Conservation (phyloP, 306 rosid species). For the Pterocarpus santalinus region DNA sequence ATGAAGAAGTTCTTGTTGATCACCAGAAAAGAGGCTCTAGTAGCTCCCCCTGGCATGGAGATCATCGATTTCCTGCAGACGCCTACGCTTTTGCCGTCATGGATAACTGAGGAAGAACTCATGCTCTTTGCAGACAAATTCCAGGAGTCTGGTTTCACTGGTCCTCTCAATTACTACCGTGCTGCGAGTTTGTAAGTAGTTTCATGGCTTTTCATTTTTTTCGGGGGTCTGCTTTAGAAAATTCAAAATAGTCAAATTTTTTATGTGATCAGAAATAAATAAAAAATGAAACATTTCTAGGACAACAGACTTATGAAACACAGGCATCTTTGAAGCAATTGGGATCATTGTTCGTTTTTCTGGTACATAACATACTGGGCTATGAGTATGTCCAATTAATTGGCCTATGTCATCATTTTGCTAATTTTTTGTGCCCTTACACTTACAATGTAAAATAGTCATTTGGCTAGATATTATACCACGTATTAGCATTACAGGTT, state of each 20-base stretch:
- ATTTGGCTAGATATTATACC: too few species aligned
- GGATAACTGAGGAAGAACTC: constrained; percentile 79
- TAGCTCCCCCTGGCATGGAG: constrained; percentile 75
- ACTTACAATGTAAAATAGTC: too few species aligned
- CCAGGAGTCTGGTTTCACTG: constrained; percentile 81
- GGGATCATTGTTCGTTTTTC: too few species aligned
- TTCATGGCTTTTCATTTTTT: neutral
- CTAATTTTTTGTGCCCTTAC: too few species aligned
- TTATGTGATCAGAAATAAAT: too few species aligned
- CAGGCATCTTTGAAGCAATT: too few species aligned
- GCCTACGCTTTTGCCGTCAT: constrained; percentile 67
- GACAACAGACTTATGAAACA: too few species aligned
- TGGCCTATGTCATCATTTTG: neutral
- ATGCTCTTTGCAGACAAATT: constrained; percentile 71
- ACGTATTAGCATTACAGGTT: neutral
- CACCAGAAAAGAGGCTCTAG: constrained; percentile 26
- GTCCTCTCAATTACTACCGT: constrained; percentile 82
- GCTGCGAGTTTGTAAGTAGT: constrained; percentile 72
- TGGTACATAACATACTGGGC: too few species aligned
- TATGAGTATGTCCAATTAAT: neutral
- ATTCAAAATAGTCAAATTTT: too few species aligned
- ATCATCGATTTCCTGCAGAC: constrained; percentile 71
- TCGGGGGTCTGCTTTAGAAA: too few species aligned
- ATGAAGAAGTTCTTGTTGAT: constrained; percentile 72
- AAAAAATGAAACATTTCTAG: too few species aligned